Evolutionary conservation across 1,284 basidiomycete species (phyloP), one percentile per base, ranked within the genome.

Genomic region (Meripilus lineatus): DNA sequence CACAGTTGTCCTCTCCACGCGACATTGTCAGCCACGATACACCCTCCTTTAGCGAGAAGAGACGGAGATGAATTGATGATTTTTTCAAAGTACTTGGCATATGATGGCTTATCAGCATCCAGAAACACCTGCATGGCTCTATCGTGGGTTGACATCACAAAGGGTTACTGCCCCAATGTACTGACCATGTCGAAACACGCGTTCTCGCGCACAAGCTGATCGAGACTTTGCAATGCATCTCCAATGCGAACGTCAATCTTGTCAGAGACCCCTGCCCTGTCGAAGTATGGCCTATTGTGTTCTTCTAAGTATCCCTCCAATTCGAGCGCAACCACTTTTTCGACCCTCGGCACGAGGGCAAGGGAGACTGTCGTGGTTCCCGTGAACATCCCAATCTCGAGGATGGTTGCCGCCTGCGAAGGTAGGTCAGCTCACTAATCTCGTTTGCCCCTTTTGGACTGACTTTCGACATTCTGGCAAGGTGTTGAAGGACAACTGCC

Each of bases 321-420:
- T 21, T 53, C 51, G 11, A 53, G 42, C 11, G 49, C 41, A 6
- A 46, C 43, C 2, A 53, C 44, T 25, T 45, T 44, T 25, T 41
- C 30, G 6, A 50, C 49, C 5, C 40, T 37, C 3, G 51, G 51
- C 4, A 50, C 13, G 21, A 53, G 36, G 6, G 51, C 51, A 13
- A 53, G 47, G 10, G 51, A 44, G 3, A 50, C 47, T 11, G 51
- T 53, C 5, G 49, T 50, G 14, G 51, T 53, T 26, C 51, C 51
- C 11, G 47, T 53, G 32, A 53, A 53, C 51, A 53, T 53, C 15
- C 51, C 51, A 22, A 53, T 48, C 34, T 53, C 51, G 13, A 53
- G 42, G 14, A 53, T 38, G 10, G 17, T 40, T 26, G 39, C 41
- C 8, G 44, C 51, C 51, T 52, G 15, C 38, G n/a, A 15, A 13